Evolutionary conservation across 1,139 yeast species (phyloP).

Genomic region (Pneumocystis canis): DNA sequence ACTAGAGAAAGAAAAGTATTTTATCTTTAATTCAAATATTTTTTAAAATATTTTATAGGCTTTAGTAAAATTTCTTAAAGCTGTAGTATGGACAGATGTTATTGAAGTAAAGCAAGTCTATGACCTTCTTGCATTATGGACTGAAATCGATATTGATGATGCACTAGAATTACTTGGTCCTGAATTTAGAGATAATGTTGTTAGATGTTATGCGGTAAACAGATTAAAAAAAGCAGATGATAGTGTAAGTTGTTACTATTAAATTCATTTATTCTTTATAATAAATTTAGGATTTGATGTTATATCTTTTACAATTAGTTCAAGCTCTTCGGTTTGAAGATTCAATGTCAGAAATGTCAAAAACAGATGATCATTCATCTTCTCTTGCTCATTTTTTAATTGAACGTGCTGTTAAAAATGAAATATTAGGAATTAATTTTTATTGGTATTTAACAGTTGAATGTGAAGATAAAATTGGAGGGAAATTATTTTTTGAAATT

Average conservation of each 20-base stretch:
- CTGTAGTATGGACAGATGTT: conserved; percentile 79
- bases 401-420: conserved; percentile 52
- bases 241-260: conserved; percentile 21
- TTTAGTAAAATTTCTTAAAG: conserved; percentile 69
- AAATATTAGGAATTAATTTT: conserved; percentile 60
- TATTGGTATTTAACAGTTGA: conserved; percentile 91
- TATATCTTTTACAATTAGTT: conserved; percentile 76
- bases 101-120: conserved; percentile 67
- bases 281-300: conserved; percentile 39
- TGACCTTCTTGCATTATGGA: conserved; percentile 43
- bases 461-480: conserved; percentile 45
- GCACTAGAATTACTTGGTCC: conserved; percentile 80
- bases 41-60: conserved; percentile 25
- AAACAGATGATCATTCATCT: conserved; percentile 4
- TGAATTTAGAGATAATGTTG: conserved; percentile 41
- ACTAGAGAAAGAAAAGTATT: conserved; percentile 45
- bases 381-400: conserved; percentile 71
- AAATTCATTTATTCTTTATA: background rate
- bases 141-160: conserved; percentile 78
- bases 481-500: conserved; percentile 20
- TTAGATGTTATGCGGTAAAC: conserved; percentile 75
- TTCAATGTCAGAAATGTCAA: conserved; percentile 3
- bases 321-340: conserved; percentile 77
- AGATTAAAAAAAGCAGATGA: conserved; percentile 65
- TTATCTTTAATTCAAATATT: background rate